These are phyloP conservation scores for Rhinocladiella similis DNA, from an alignment of 2,329 filamentous ascomycete genomes.

Conservation along the genomic window DNA sequence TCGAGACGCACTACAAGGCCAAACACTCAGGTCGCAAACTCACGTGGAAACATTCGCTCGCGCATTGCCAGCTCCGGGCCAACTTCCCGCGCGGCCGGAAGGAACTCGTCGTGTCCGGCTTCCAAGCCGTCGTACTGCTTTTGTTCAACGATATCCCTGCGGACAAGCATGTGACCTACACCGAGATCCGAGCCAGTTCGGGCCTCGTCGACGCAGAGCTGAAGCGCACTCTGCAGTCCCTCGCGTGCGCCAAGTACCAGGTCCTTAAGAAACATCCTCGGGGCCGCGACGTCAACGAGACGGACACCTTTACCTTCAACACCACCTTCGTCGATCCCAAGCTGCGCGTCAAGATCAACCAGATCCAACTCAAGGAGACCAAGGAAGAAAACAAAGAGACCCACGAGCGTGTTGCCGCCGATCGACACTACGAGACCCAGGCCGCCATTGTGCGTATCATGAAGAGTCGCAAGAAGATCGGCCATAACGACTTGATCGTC, in stretches of 20 bases:
- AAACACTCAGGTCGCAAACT: constrained; percentile 88
- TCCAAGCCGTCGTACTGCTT: constrained; percentile 86
- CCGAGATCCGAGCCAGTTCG: constrained; percentile 72
- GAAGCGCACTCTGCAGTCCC: constrained; percentile 86
- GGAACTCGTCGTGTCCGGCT: constrained; percentile 86
- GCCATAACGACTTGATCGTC: constrained; percentile 80
- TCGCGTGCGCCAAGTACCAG: constrained; percentile 85
- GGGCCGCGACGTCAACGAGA: constrained; percentile 73
- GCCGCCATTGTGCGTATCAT: constrained; percentile 96
- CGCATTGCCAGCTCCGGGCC: constrained; percentile 83
- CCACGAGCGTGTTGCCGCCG: constrained; percentile 82
- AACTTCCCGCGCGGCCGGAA: constrained; percentile 77
- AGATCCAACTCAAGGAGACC: constrained; percentile 96
- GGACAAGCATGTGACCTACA: constrained; percentile 69
- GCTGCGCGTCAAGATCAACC: constrained; percentile 95
- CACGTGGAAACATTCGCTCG: constrained; percentile 90
- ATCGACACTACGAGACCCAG: constrained; percentile 94
- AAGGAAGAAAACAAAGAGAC: constrained; percentile 93
- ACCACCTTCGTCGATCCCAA: constrained; percentile 74
- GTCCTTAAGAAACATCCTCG: constrained; percentile 84
- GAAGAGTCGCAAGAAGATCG: constrained; percentile 88
- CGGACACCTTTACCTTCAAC: constrained; percentile 86
- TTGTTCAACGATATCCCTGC: constrained; percentile 76
- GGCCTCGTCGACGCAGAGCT: constrained; percentile 76
- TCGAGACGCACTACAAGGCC: constrained; percentile 80